Evolutionary conservation across 345 rosid species (phyloP), one percentile per base, ranked within the genome.

Genomic region (Brassica carinata): DNA sequence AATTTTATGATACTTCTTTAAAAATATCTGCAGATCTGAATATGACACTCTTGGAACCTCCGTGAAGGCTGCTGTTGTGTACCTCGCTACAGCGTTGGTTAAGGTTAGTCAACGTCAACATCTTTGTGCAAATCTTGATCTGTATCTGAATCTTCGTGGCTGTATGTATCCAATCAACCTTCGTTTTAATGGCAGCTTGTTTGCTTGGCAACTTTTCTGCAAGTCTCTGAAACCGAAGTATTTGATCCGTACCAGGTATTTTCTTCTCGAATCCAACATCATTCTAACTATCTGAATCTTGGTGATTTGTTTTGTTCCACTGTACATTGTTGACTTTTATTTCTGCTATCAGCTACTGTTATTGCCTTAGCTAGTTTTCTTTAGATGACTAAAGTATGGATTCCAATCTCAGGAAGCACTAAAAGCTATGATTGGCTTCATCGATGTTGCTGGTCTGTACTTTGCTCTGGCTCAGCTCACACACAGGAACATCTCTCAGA

Each of bases 11-110:
- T 61, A 17, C 31, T 14, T 31, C 4, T 43, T 63, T 23, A 23
- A 23, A 23, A 48, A 64, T 48, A 17, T 67, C 26, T 79, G 79
- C 89, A 95, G 99, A 83, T 93, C 97, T 5, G 99, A 93, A 84
- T 95, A 93, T 70, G 99, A 95, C 45, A 95, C 99, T n/a, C 89
- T 95, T n/a, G 91, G 96, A 67, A 95, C 99, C 55, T 93, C 93
- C 15, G 82, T 93, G 71, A 95, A 95, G 40, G 89, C 99, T 72
- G 97, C 92, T 27, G 85, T 91, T 82, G 99, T 93, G 82, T 95
- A 95, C 76, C 94, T 95, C 14, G 94, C 90, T 55, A 93, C 99
- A 2, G 94, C 98, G 36, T 71, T 95, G 71, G 91, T 95, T 26
- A 95, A 95, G 98, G 99, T 95, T 78, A 6, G 88, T 76, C 72